Percentiles rank a stretch among this genome's conserved stretches.
Conservation (phyloP, 768 basidiomycete species). For the Auricularia cornea region DNA sequence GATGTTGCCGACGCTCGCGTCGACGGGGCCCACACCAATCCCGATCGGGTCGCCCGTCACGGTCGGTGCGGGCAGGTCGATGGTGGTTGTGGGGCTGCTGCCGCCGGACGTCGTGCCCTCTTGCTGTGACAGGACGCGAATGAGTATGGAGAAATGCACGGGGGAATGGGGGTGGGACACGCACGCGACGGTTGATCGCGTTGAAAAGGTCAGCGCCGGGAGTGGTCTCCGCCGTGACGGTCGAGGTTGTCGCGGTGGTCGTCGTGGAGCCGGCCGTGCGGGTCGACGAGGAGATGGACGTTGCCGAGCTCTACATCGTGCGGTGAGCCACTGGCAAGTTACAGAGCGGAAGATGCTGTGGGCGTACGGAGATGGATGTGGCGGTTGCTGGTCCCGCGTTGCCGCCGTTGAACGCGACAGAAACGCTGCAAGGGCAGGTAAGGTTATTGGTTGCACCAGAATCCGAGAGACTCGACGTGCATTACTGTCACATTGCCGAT, state of each 20-base stretch:
- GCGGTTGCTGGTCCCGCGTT: background rate
- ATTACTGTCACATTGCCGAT: background rate
- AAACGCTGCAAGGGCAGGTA: background rate
- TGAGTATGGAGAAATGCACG: background rate
- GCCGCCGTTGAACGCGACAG: background rate
- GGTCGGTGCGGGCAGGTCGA: background rate
- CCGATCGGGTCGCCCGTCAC: background rate
- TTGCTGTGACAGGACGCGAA: background rate
- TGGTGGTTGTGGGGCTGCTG: background rate
- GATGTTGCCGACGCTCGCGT: background rate
- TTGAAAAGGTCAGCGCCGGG: background rate
- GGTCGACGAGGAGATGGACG: background rate
- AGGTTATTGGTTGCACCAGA: background rate
- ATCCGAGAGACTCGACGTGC: background rate
- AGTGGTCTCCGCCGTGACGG: background rate
- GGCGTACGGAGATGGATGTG: background rate
- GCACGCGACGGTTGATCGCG: background rate
- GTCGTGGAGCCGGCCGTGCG: background rate
- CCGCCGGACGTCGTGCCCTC: background rate
- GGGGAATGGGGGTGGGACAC: background rate
- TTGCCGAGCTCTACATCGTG: background rate
- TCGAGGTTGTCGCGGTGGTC: background rate
- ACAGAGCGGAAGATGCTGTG: too few relatives aligned
- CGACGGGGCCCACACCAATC: background rate
- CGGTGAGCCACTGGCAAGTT: too few relatives aligned